phyloP scores from a whole-genome alignment of 805 yeast genomes.

The Pichia insulana region DNA sequence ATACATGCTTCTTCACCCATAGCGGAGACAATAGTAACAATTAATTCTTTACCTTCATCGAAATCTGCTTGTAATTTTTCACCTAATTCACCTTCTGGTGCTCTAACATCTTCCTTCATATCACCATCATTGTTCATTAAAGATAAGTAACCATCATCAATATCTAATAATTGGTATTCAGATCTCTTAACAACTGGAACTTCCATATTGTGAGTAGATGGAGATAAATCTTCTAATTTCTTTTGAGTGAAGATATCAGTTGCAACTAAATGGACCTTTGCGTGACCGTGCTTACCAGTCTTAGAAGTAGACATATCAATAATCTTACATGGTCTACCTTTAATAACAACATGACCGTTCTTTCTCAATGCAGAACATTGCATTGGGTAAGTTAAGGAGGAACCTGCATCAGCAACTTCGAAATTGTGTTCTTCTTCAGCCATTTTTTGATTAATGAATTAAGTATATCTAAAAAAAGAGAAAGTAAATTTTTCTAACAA shows the following conservation, averaged over 20 bases:
- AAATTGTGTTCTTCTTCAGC: constrained; percentile 61
- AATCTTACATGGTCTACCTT: constrained; percentile 99
- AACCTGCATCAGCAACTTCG: constrained; percentile 98
- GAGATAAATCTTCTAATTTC: constrained; percentile 99
- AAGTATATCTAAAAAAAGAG: constrained; percentile 2
- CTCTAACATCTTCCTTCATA: constrained; percentile 98
- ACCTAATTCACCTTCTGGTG: constrained; percentile 98
- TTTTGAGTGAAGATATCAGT: constrained; percentile 97
- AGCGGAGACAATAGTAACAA: constrained; percentile 93
- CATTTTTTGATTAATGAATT: constrained; percentile 15
- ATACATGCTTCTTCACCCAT: constrained; percentile 99
- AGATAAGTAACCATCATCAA: constrained; percentile 95
- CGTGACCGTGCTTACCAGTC: constrained; percentile 99
- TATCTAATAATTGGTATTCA: constrained; percentile 95
- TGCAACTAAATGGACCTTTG: constrained; percentile 99
- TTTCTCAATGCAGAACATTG: constrained; percentile 99
- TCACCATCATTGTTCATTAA: constrained; percentile 97
- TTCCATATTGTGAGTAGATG: constrained; percentile 99
- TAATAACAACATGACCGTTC: constrained; percentile 98
- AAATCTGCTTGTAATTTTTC: constrained; percentile 84
- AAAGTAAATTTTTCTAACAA: neutral
- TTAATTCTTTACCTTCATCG: constrained; percentile 96
- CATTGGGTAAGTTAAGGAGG: constrained; percentile 96
- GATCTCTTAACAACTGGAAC: constrained; percentile 95
- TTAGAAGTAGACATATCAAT: constrained; percentile 99